phyloP scores from a whole-genome alignment of 768 basidiomycete genomes.

The Dacryopinax primogenitus region DNA sequence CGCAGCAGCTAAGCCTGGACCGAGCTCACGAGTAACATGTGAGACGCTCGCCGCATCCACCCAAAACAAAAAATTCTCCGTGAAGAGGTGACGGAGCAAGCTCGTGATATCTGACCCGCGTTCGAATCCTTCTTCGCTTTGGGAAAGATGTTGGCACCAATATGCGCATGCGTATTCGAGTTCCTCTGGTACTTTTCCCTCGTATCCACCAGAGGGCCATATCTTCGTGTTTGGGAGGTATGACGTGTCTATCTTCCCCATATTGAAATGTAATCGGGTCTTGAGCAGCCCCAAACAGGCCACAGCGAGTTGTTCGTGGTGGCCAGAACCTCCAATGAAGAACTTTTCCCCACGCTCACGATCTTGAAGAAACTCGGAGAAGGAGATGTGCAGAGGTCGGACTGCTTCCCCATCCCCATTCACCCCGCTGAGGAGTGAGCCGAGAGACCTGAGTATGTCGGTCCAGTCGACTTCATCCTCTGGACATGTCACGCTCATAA shows the following conservation, averaged over 20 bases:
- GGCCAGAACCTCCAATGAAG: not conserved
- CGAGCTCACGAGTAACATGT: not conserved
- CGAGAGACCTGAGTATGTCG: not conserved
- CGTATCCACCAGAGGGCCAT: not conserved
- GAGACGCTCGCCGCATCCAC: not conserved
- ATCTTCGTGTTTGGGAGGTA: not conserved
- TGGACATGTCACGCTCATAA: not conserved
- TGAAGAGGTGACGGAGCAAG: not conserved
- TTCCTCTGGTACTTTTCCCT: not conserved
- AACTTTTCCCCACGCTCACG: not conserved
- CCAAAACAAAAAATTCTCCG: not conserved
- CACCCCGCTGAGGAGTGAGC: not conserved
- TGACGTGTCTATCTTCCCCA: not conserved
- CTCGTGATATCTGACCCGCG: not conserved
- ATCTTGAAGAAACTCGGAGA: not conserved
- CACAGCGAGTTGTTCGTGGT: not conserved
- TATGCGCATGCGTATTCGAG: constrained; percentile 5
- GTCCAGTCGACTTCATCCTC: not conserved
- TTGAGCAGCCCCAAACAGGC: not conserved
- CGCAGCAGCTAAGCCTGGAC: not conserved
- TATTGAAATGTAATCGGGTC: not conserved
- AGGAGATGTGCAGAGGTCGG: not conserved
- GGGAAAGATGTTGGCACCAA: constrained; percentile 5
- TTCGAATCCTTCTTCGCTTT: not conserved
- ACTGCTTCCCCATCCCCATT: not conserved